These are phyloP conservation scores for Arthroderma uncinatum DNA, from an alignment of 2,329 filamentous ascomycete genomes.

Conservation along the genomic window DNA sequence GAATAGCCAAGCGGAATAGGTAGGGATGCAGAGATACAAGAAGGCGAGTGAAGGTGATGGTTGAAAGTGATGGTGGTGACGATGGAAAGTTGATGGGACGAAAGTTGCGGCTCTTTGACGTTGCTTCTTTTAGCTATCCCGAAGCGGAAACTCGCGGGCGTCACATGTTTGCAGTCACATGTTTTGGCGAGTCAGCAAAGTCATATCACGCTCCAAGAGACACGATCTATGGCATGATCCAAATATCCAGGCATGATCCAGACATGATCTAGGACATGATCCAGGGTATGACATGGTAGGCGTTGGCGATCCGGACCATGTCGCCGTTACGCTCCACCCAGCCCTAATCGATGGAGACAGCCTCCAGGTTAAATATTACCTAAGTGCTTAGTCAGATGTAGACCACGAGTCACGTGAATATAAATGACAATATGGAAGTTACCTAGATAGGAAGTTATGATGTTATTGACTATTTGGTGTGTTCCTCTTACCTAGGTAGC, in stretches of 20 bases:
- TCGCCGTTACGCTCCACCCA: neutral
- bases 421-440: no score
- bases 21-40: neutral
- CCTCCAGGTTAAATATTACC: no score
- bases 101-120: neutral
- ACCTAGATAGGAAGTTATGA: conserved; percentile 1
- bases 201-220: neutral
- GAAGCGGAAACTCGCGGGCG: neutral
- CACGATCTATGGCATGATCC: no score
- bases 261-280: no score
- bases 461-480: neutral
- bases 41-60: neutral
- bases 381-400: no score
- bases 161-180: conserved; percentile 4
- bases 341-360: neutral
- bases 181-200: neutral
- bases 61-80: neutral
- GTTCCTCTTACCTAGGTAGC: neutral
- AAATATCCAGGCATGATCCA: no score
- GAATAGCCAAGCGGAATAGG: neutral
- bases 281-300: no score
- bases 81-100: neutral
- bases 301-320: neutral
- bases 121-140: neutral
- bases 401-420: no score